phyloP scores from a whole-genome alignment of 208 protist species.

The Acanthamoeba comandoni region DNA sequence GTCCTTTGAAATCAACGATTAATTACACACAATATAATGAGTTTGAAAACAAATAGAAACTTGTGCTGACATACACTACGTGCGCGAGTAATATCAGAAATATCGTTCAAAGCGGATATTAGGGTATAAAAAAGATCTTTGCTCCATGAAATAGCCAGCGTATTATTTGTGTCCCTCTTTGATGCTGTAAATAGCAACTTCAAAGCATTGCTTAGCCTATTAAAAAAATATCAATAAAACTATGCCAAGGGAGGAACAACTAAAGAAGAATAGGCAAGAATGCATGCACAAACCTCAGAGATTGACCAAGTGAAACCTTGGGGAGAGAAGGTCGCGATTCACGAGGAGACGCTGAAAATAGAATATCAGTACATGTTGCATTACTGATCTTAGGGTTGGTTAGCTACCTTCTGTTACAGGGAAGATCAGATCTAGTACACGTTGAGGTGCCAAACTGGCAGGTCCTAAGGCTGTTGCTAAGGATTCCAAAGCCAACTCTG shows the following conservation, averaged over 20 bases:
- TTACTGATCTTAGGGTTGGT: not conserved
- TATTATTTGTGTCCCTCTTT: slow-evolving; percentile 25
- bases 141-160: slow-evolving; percentile 24
- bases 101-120: slow-evolving; percentile 11
- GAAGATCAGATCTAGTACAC: no score
- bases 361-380: not conserved
- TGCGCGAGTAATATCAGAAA: slow-evolving; percentile 55
- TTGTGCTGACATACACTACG: not conserved
- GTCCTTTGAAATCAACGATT: not conserved
- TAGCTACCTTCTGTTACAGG: not conserved
- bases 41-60: not conserved
- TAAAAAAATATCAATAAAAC: not conserved
- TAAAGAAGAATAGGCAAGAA: not conserved
- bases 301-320: no score
- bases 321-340: no score
- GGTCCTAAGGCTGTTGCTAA: not conserved
- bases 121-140: slow-evolving; percentile 17
- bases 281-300: not conserved
- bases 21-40: not conserved
- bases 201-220: slow-evolving; percentile 16
- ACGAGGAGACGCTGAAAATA: not conserved
- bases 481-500: slow-evolving; percentile 26
- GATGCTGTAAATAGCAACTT: slow-evolving; percentile 7
- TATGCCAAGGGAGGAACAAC: no score
- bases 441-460: not conserved